Conservation (phyloP, 495 filamentous ascomycete genomes). For the Lichenothelia convexa region DNA sequence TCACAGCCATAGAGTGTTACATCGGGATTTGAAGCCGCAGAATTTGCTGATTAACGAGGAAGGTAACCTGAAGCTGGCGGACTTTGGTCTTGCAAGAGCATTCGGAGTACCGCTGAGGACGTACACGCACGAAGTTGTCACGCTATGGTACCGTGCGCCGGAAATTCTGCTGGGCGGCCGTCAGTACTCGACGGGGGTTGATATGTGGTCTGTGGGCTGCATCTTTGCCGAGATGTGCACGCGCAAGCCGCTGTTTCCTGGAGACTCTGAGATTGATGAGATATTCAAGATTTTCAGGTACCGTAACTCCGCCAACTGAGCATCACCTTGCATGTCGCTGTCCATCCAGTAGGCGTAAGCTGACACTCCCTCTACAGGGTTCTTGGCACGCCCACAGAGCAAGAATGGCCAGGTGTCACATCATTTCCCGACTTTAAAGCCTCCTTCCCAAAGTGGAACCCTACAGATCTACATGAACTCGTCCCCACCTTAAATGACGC, state of each 20-base stretch:
- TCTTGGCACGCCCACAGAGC: slow-evolving; percentile 79
- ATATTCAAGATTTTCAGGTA: slow-evolving; percentile 99
- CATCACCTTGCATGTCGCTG: not conserved
- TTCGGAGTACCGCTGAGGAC: slow-evolving; percentile 93
- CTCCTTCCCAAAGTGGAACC: slow-evolving; percentile 89
- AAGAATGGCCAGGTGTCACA: slow-evolving; percentile 86
- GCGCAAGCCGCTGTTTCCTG: slow-evolving; percentile 89
- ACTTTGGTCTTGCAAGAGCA: slow-evolving; percentile 91
- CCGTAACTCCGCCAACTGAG: slow-evolving; percentile 12
- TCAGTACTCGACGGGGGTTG: slow-evolving; percentile 94
- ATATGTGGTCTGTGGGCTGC: slow-evolving; percentile 98
- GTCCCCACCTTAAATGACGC: slow-evolving; percentile 48
- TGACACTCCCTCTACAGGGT: slow-evolving; percentile 31
- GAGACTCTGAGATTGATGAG: slow-evolving; percentile 97
- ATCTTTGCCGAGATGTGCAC: slow-evolving; percentile 99
- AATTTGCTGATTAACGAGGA: slow-evolving; percentile 90
- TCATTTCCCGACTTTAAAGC: slow-evolving; percentile 95
- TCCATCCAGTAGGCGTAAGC: slow-evolving; percentile 1
- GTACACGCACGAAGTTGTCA: slow-evolving; percentile 98
- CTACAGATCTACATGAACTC: slow-evolving; percentile 41
- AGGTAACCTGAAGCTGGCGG: slow-evolving; percentile 89
- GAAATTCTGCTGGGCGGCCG: slow-evolving; percentile 94
- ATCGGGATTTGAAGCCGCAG: slow-evolving; percentile 95
- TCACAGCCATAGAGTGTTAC: slow-evolving; percentile 84
- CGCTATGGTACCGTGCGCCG: slow-evolving; percentile 94